Conservation (phyloP, 495 filamentous ascomycete species). For the Aspergillus panamensis region DNA sequence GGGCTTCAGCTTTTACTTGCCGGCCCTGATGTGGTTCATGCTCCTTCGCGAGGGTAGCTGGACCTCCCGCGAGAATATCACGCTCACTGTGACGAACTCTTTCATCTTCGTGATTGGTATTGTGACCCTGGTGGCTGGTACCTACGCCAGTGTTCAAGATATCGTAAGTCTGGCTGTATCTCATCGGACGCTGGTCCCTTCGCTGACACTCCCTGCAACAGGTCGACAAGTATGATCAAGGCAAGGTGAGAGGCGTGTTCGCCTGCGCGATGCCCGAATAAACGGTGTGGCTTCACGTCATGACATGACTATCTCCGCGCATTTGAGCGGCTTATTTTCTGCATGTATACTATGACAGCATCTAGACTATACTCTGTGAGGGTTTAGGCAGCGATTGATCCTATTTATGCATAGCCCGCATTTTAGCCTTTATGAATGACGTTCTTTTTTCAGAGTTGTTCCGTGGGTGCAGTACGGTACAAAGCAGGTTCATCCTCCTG, state of each 20-base stretch:
- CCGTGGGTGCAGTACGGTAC: too few species aligned
- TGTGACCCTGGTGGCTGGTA: conserved; percentile 42
- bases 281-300: not conserved
- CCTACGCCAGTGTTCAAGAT: conserved; percentile 53
- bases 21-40: conserved; percentile 62
- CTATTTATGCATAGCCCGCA: too few species aligned
- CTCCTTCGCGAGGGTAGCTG: conserved; percentile 43
- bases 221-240: not conserved
- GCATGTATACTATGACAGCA: too few species aligned
- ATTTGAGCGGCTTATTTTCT: too few species aligned
- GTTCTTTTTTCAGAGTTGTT: too few species aligned
- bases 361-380: too few species aligned
- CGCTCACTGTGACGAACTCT: conserved; percentile 24
- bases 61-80: conserved; percentile 33
- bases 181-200: not conserved
- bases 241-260: not conserved
- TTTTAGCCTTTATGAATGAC: too few species aligned
- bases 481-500: too few species aligned
- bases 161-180: conserved; percentile 44
- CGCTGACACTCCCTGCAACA: not conserved
- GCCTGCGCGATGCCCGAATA: not conserved
- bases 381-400: too few species aligned
- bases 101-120: conserved; percentile 29
- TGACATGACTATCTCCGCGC: too few species aligned
- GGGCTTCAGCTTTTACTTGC: conserved; percentile 64